Percentiles rank a stretch among this genome's conserved stretches.
Evolutionary conservation across 2,329 filamentous ascomycete species (phyloP).

Genomic region (Claviceps arundinis): DNA sequence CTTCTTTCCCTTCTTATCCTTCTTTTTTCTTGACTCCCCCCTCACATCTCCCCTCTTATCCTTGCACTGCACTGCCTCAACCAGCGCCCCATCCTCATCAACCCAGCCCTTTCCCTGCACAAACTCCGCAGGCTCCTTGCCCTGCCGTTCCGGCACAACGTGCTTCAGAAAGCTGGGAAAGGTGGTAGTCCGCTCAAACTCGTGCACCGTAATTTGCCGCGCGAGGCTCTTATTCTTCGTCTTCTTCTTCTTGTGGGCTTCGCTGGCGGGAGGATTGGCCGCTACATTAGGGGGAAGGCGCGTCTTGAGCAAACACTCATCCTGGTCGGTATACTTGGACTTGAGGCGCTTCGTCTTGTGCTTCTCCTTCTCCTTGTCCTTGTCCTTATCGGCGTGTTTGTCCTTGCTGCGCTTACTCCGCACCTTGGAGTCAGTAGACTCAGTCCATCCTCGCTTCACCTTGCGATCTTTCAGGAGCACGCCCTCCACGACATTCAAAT

Average conservation of each 20-base stretch:
- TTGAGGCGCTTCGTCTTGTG: constrained; percentile 47
- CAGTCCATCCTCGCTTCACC: constrained; percentile 83
- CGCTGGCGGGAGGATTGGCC: constrained; percentile 27
- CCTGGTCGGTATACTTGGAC: constrained; percentile 68
- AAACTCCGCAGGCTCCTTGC: constrained; percentile 41
- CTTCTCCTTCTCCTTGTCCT: constrained; percentile 33
- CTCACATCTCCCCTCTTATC: not conserved
- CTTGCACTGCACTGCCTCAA: constrained; percentile 41
- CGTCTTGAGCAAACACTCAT: constrained; percentile 78
- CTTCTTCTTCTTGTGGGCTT: constrained; percentile 42
- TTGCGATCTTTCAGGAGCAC: constrained; percentile 62
- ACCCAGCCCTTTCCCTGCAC: constrained; percentile 84
- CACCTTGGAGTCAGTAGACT: constrained; percentile 39
- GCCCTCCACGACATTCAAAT: constrained; percentile 43
- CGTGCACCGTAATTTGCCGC: constrained; percentile 60
- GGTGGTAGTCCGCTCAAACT: constrained; percentile 76
- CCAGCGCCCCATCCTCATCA: constrained; percentile 60
- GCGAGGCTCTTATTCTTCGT: constrained; percentile 22
- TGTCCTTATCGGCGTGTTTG: constrained; percentile 32
- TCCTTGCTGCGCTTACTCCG: constrained; percentile 36
- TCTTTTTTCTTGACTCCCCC: constrained; percentile 7
- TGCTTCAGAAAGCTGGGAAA: constrained; percentile 70
- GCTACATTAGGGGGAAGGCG: constrained; percentile 43
- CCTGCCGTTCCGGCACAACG: constrained; percentile 15
- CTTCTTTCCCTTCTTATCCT: constrained; percentile 8